Percentiles rank a stretch among this genome's conserved stretches.
Conservation (phyloP, 2,329 filamentous ascomycete genomes). For the Calcarisporium arbuscula region DNA sequence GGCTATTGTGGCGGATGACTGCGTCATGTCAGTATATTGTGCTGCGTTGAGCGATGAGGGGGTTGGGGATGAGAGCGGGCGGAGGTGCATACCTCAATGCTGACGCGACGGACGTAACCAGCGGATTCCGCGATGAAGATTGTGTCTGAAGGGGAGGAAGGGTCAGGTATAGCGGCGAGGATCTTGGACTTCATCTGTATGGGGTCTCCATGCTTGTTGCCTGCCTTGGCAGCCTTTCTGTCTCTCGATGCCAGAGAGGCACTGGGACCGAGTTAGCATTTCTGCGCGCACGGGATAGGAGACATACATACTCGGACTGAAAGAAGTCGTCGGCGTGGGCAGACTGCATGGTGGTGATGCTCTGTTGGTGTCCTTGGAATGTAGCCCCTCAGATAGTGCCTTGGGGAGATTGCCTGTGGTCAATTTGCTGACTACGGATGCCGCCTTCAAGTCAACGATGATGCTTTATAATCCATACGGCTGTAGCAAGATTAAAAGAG, state of each 20-base stretch:
- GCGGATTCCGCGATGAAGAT: conserved; percentile 83
- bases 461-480: no score
- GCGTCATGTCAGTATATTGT: neutral
- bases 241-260: neutral
- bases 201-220: conserved; percentile 76
- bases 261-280: neutral
- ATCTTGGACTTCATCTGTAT: conserved; percentile 81
- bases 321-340: conserved; percentile 80
- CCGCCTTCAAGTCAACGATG: no score
- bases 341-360: conserved; percentile 54
- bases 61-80: neutral
- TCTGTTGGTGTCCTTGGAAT: neutral
- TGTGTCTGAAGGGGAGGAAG: conserved; percentile 46
- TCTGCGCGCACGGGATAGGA: conserved; percentile 2
- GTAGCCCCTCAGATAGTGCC: conserved; percentile 4
- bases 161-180: conserved; percentile 65
- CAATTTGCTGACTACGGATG: no score
- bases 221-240: conserved; percentile 64
- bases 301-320: conserved; percentile 69
- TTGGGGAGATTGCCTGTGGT: no score
- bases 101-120: conserved; percentile 69
- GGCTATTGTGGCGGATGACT: conserved; percentile 25
- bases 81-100: conserved; percentile 56
- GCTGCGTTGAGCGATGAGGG: neutral
- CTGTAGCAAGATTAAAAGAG: no score